These are phyloP conservation scores for Fusarium albidum DNA, from an alignment of 2,329 filamentous ascomycete genomes.

Conservation along the genomic window DNA sequence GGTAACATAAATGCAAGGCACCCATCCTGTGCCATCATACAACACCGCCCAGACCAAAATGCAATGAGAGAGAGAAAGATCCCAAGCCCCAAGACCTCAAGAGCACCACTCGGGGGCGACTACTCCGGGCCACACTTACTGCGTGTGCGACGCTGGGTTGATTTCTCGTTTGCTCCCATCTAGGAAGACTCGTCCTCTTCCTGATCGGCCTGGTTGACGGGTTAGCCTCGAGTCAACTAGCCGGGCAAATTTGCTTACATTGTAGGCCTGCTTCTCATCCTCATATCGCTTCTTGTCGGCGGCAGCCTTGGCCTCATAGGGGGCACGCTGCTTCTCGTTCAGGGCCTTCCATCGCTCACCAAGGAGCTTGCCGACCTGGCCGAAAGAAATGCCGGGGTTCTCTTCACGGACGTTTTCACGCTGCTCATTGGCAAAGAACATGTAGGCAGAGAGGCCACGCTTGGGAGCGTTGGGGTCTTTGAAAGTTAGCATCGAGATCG, in stretches of 20 bases:
- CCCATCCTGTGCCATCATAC: conserved; percentile 53
- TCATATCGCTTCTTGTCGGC: conserved; percentile 99
- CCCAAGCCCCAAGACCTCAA: conserved; percentile 24
- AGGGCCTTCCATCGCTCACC: conserved; percentile 99
- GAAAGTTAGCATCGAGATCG: conserved; percentile 2
- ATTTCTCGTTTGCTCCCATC: conserved; percentile 17
- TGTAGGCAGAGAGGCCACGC: conserved; percentile 99
- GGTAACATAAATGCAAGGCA: conserved; percentile 49
- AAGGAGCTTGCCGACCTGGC: conserved; percentile 98
- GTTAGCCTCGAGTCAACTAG: conserved; percentile 38
- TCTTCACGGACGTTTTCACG: conserved; percentile 98
- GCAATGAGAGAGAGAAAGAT: conserved; percentile 44
- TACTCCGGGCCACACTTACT: conserved; percentile 21
- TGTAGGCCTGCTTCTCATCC: conserved; percentile 95
- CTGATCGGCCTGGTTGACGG: conserved; percentile 59
- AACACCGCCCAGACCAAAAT: conserved; percentile 52
- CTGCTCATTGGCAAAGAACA: conserved; percentile 99
- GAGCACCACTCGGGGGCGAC: conserved; percentile 14
- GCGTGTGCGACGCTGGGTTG: conserved; percentile 19
- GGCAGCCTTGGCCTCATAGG: conserved; percentile 96
- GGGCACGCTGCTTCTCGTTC: conserved; percentile 88
- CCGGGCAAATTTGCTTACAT: conserved; percentile 64
- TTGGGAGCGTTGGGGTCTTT: conserved; percentile 97
- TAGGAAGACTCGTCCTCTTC: conserved; percentile 66
- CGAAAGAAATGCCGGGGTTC: conserved; percentile 97